These are phyloP conservation scores for Nakaseomyces sp. DNA, from an alignment of 1,139 yeast species.

Conservation along the genomic window DNA sequence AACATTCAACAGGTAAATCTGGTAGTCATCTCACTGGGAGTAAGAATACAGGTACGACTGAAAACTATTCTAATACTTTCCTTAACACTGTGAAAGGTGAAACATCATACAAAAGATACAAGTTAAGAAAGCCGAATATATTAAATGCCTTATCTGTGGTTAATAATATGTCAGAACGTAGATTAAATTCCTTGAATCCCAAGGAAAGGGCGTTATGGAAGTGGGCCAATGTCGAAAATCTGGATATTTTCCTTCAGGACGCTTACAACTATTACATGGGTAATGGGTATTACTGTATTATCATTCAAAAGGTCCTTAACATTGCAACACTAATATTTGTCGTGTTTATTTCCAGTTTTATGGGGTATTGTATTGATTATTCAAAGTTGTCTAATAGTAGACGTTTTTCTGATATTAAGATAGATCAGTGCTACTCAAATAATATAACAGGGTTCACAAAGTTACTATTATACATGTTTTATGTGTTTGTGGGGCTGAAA, in stretches of 20 bases:
- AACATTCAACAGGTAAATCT: not conserved
- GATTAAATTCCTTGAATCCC: constrained; percentile 37
- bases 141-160: constrained; percentile 23
- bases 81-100: constrained; percentile 10
- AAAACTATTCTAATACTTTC: constrained; percentile 4
- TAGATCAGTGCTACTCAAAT: constrained; percentile 52
- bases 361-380: constrained; percentile 80
- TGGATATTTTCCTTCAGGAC: constrained; percentile 77
- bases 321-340: constrained; percentile 68
- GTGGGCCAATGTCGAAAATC: constrained; percentile 92
- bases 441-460: constrained; percentile 42
- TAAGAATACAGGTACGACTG: not conserved
- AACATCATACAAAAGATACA: constrained; percentile 6
- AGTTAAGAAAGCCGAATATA: constrained; percentile 22
- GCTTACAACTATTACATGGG: constrained; percentile 79
- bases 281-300: constrained; percentile 72
- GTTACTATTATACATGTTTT: constrained; percentile 54
- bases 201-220: constrained; percentile 82
- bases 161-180: constrained; percentile 26
- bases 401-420: constrained; percentile 40
- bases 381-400: constrained; percentile 34
- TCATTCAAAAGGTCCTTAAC: constrained; percentile 56
- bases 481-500: constrained; percentile 47
- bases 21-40: not conserved
- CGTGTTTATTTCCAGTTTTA: constrained; percentile 64